Evolutionary conservation across 1,284 basidiomycete genomes (phyloP), one percentile per base, ranked within the genome.

Genomic region (Microbotryomycetes sp.): DNA sequence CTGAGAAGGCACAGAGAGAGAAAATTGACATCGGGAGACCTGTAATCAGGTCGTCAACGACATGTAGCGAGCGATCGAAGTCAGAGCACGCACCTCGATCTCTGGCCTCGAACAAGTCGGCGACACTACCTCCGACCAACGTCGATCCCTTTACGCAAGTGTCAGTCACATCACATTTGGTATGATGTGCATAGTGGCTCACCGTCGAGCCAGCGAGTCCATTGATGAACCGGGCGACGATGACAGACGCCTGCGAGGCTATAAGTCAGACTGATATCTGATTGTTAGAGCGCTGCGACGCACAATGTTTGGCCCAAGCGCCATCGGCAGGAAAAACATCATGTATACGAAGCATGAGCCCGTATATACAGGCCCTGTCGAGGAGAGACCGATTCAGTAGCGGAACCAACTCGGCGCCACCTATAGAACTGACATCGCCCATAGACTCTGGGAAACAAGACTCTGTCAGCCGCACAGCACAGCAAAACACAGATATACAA

Each of bases 121-220:
- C 55, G 3, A 70, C 56, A 19, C 81, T 56, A 78, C 77, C 83
- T 50, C 67, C 69, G 36, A 64, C 71, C n/a, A 69, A 60, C 2
- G 67, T 42, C 12, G 36, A 42, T 9, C 36, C 36, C 36, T 42
- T 9, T 19, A 42, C 36, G 19, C 19, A 42, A 42, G 19, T 42
- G 36, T 42, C 36, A 42, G 12, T 42, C 12, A 9, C 19, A 42
- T 9, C 9, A 42, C 36, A 12, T 19, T 42, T 42, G n/a, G n/a
- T n/a, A n/a, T n/a, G n/a, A n/a, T 42, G 36, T 12, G 36, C 36
- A 42, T 42, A 42, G 36, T 42, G 36, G 36, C 36, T 19, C 26
- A 87, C 69, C 0, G 85, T 85, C 0, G 83, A 83, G 1, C 81
- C 86, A 67, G 86, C 87, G 71, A 87, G 81, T 2, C 86, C 86